Evolutionary conservation across 768 basidiomycete species (phyloP).

Genomic region (Royoungia palumana): DNA sequence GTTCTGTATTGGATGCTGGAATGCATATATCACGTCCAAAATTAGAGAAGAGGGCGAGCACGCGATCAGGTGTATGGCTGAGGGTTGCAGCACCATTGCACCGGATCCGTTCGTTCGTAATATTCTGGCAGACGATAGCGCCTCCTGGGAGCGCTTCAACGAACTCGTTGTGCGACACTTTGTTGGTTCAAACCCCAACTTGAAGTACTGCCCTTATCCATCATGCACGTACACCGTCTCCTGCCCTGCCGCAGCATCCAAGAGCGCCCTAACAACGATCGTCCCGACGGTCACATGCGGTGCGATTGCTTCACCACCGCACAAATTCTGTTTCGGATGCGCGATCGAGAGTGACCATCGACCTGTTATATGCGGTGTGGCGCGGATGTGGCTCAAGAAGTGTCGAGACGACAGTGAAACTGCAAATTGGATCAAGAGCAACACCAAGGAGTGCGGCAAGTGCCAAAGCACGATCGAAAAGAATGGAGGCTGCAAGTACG

Average conservation of each 20-base stretch:
- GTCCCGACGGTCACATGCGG: constrained; percentile 91
- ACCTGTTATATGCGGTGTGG: constrained; percentile 85
- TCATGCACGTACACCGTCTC: constrained; percentile 93
- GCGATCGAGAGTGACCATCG: constrained; percentile 84
- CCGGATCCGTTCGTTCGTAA: constrained; percentile 61
- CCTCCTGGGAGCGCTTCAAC: constrained; percentile 68
- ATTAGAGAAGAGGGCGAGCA: constrained; percentile 79
- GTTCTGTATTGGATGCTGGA: constrained; percentile 86
- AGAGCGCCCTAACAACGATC: constrained; percentile 65
- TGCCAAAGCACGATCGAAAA: constrained; percentile 99
- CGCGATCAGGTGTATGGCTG: constrained; percentile 74
- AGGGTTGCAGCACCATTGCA: constrained; percentile 63
- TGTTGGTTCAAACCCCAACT: constrained; percentile 74
- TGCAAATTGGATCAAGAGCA: constrained; percentile 99
- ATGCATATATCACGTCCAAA: constrained; percentile 73
- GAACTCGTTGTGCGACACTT: constrained; percentile 88
- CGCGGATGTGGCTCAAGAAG: constrained; percentile 94
- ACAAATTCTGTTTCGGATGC: constrained; percentile 96
- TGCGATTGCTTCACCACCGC: constrained; percentile 51
- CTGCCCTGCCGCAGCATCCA: constrained; percentile 77
- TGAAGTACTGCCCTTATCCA: constrained; percentile 96
- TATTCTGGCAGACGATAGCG: constrained; percentile 52
- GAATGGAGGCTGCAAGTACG: constrained; percentile 99
- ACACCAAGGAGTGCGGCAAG: constrained; percentile 96
- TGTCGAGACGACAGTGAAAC: constrained; percentile 98